Evolutionary conservation across 1,139 yeast genomes (phyloP).

Genomic region (Magnusiomyces suaveolens): DNA sequence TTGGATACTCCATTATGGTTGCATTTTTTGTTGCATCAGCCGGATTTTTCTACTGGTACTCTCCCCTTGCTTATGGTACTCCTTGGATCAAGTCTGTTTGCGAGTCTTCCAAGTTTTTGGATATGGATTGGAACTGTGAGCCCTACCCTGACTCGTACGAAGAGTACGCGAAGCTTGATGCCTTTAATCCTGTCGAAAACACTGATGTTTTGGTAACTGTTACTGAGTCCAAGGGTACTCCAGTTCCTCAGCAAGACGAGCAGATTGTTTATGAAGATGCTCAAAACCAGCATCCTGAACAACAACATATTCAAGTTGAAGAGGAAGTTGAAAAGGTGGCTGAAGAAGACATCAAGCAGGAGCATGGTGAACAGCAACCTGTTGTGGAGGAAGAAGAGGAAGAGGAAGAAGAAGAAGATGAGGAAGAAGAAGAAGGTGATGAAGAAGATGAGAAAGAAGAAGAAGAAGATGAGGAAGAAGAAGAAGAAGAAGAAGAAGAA

Average conservation of each 20-base stretch:
- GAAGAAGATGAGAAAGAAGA: slow-evolving; percentile 9
- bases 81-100: slow-evolving; percentile 73
- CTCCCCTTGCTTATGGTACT: slow-evolving; percentile 71
- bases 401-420: slow-evolving; percentile 18
- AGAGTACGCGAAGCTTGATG: slow-evolving; percentile 22
- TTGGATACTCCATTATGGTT: slow-evolving; percentile 37
- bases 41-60: slow-evolving; percentile 51
- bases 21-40: slow-evolving; percentile 44
- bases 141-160: slow-evolving; percentile 37
- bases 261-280: not conserved
- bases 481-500: slow-evolving; percentile 7
- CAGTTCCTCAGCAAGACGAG: no score
- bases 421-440: slow-evolving; percentile 5
- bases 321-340: slow-evolving; percentile 1
- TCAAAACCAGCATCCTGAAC: not conserved
- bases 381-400: slow-evolving; percentile 26
- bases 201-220: slow-evolving; percentile 2
- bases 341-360: slow-evolving; percentile 2
- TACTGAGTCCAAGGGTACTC: slow-evolving; percentile 1
- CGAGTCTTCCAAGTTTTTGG: slow-evolving; percentile 47
- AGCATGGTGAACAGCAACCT: slow-evolving; percentile 1
- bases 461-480: slow-evolving; percentile 5
- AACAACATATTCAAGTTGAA: not conserved
- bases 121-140: slow-evolving; percentile 77
- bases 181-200: slow-evolving; percentile 1